Percentiles rank a stretch among this genome's conserved stretches.
These are phyloP conservation scores for Suillus cothurnatus DNA, from an alignment of 768 basidiomycete species.

Conservation along the genomic window DNA sequence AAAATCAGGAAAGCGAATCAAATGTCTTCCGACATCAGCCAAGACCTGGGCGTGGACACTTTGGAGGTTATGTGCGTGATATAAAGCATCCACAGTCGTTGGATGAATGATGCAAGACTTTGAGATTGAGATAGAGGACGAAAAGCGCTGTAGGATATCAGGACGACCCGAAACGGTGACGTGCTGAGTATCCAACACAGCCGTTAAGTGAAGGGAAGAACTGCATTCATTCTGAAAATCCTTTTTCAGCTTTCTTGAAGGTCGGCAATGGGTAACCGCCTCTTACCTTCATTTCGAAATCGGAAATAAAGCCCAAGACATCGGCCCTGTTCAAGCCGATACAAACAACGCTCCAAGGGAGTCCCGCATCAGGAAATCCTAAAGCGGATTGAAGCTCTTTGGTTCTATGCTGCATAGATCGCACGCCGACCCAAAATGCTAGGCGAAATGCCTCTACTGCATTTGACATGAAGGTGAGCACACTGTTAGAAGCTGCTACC, in stretches of 20 bases:
- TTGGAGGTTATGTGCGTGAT: slow-evolving; percentile 44
- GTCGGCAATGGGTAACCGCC: not conserved
- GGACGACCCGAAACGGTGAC: slow-evolving; percentile 64
- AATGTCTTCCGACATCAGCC: slow-evolving; percentile 43
- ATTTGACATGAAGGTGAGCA: slow-evolving; percentile 43
- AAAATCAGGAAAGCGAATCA: slow-evolving; percentile 51
- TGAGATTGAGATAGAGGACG: slow-evolving; percentile 32
- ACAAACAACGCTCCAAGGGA: slow-evolving; percentile 51
- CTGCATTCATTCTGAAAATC: not conserved
- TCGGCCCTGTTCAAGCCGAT: slow-evolving; percentile 31
- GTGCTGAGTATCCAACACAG: slow-evolving; percentile 47
- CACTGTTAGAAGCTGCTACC: slow-evolving; percentile 44
- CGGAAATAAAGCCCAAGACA: slow-evolving; percentile 27
- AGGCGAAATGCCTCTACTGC: slow-evolving; percentile 52
- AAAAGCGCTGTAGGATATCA: slow-evolving; percentile 48
- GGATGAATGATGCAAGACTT: slow-evolving; percentile 39
- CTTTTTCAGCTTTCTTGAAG: not conserved
- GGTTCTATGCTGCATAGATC: slow-evolving; percentile 37
- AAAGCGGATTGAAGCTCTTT: slow-evolving; percentile 6
- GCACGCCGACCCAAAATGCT: slow-evolving; percentile 54
- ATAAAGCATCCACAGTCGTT: slow-evolving; percentile 52
- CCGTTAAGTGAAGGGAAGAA: slow-evolving; percentile 47
- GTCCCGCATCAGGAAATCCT: slow-evolving; percentile 13
- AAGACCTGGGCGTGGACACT: slow-evolving; percentile 44
- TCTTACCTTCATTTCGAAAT: slow-evolving; percentile 26